Evolutionary conservation across 495 filamentous ascomycete genomes (phyloP), one percentile per base, ranked within the genome.

Genomic region (Penicillium silybi): DNA sequence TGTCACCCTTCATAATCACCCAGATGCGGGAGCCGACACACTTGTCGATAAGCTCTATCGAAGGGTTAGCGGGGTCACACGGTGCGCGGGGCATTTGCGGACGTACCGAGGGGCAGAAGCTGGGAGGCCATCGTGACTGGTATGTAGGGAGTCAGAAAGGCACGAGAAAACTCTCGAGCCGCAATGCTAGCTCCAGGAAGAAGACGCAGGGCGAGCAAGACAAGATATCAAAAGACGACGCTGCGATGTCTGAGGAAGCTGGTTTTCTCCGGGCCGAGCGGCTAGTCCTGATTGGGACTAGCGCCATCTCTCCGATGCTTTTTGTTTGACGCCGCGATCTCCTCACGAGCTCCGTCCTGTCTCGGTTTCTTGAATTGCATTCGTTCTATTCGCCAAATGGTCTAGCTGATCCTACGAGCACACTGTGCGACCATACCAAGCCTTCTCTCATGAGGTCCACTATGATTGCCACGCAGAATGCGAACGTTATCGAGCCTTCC

Each of bases 1-100:
- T 97, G 70, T 97, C 93, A 54, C 90, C 89, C 74, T 97, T 97
- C 93, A 97, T 97, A 69, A 98, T 82, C 50, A 98, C 91, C 93
- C 93, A 97, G 70, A 98, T 96, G 59, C 85, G 86, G 18, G 92
- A 97, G 34, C 95, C 93, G 50, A 97, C 90, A 71, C 95, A 97
- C 71, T 97, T 96, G 73, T 98, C 93, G 72, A 98, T 96, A 62
- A 98, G 80, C 70, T 98, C 93, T 97, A 62, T 61, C 52, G 39
- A 47, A 46, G 27, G 40, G 48, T 69, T 50, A 69, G 62, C 37
- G 51, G 48, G 52, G 44, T 48, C 23, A 35, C 42, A 43, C 41
- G 20, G 41, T 35, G 41, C 34, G 41, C 20, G 13, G 38, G 44
- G 10, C 40, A 35, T 53, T 25, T 38, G 11, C 40, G 39, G 15